These are phyloP conservation scores for Sporothrix luriei DNA, from an alignment of 2,329 filamentous ascomycete genomes.

Conservation along the genomic window DNA sequence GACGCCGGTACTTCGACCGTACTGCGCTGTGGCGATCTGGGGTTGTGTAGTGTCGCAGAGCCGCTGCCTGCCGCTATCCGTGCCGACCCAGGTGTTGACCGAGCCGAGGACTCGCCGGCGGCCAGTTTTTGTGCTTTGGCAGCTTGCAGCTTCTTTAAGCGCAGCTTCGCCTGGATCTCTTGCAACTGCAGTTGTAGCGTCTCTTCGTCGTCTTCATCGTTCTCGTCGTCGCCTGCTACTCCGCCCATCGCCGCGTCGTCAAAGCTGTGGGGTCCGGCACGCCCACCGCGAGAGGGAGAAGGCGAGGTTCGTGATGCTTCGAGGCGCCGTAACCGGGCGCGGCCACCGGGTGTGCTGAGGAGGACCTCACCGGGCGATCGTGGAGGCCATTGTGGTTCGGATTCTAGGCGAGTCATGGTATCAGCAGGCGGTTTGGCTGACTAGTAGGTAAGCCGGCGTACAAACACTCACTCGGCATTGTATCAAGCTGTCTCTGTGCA, in stretches of 20 bases:
- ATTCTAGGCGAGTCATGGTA: slow-evolving; percentile 30
- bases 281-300: slow-evolving; percentile 49
- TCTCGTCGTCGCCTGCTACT: slow-evolving; percentile 62
- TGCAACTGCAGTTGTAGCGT: slow-evolving; percentile 82
- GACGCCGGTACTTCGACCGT: slow-evolving; percentile 73
- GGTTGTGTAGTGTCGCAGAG: slow-evolving; percentile 13
- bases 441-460: not conserved
- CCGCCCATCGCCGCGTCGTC: slow-evolving; percentile 41
- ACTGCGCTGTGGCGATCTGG: slow-evolving; percentile 27
- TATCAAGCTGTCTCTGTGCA: slow-evolving; percentile 2
- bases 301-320: slow-evolving; percentile 64
- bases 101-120: not conserved
- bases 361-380: slow-evolving; percentile 67
- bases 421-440: not conserved
- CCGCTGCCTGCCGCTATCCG: not conserved
- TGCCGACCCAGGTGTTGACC: slow-evolving; percentile 20
- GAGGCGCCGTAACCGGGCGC: slow-evolving; percentile 71
- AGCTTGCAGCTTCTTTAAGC: slow-evolving; percentile 82
- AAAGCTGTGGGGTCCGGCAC: slow-evolving; percentile 33
- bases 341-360: slow-evolving; percentile 72
- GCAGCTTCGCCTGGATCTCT: slow-evolving; percentile 84
- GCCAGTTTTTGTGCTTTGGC: slow-evolving; percentile 50
- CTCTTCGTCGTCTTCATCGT: slow-evolving; percentile 94
- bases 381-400: slow-evolving; percentile 62
- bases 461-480: slow-evolving; percentile 31